Evolutionary conservation across 73 alveolate species (phyloP).

Genomic region (Effrenium voratum): DNA sequence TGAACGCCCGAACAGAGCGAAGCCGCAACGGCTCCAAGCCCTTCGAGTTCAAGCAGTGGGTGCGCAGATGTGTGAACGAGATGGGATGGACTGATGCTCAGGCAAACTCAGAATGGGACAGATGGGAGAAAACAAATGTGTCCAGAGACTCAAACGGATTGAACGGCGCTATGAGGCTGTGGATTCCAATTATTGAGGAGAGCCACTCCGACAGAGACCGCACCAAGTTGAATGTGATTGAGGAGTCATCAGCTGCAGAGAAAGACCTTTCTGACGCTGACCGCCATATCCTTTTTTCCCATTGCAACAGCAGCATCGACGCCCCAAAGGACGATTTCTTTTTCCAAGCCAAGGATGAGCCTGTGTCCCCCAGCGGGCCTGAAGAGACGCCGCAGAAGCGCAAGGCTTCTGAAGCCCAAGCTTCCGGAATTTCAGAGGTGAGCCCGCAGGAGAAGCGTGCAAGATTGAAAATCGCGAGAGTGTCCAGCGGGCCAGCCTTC

Average conservation of each 20-base stretch:
- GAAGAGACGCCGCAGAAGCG: neutral
- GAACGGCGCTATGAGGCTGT: neutral
- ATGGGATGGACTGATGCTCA: constrained; percentile 28
- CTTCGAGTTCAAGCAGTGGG: constrained; percentile 7
- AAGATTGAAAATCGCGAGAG: neutral
- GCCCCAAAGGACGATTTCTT: neutral
- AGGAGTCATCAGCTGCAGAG: neutral
- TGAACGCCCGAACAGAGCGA: neutral
- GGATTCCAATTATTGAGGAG: neutral
- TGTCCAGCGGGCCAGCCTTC: neutral
- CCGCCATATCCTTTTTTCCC: neutral
- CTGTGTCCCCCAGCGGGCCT: neutral
- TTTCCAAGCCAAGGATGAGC: neutral
- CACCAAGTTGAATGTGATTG: neutral
- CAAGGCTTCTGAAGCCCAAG: no score
- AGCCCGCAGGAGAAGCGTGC: neutral
- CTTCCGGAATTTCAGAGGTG: neutral
- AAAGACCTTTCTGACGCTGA: neutral
- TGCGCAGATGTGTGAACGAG: neutral
- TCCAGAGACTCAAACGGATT: neutral
- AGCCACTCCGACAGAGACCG: neutral
- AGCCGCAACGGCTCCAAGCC: neutral
- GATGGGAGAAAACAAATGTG: neutral
- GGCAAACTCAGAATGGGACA: neutral
- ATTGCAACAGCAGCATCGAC: neutral